phyloP scores from a whole-genome alignment of 257 asterid species.

The Nemophila menziesii region DNA sequence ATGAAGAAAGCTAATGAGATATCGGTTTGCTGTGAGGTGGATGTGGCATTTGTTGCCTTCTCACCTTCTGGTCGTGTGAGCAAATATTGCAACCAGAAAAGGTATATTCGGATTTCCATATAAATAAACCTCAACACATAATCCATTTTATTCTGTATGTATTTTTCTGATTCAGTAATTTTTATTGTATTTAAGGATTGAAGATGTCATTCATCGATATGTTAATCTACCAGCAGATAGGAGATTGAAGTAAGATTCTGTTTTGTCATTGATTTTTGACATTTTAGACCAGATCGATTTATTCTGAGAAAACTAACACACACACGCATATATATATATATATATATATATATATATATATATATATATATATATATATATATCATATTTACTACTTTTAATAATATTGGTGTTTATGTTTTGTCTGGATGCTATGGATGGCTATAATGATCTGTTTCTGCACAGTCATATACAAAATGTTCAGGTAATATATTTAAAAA shows the following conservation, averaged over 20 bases:
- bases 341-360: too few species aligned
- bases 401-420: not conserved
- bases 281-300: too few species aligned
- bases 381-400: not conserved
- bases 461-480: constrained; percentile 30
- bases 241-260: constrained; percentile 25
- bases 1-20: constrained; percentile 42
- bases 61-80: constrained; percentile 49
- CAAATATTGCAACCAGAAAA: constrained; percentile 27
- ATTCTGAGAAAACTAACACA: too few species aligned
- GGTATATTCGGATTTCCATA: constrained; percentile 19
- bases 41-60: constrained; percentile 38
- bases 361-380: too few species aligned
- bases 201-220: constrained; percentile 32
- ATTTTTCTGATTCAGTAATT: not conserved
- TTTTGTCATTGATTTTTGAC: not conserved
- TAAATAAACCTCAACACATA: too few species aligned
- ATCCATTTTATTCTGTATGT: not conserved
- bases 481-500: constrained; percentile 28
- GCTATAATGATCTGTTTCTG: not conserved
- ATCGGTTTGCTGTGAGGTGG: constrained; percentile 29
- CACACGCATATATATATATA: too few species aligned
- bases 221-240: constrained; percentile 30
- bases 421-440: constrained; percentile 1
- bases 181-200: constrained; percentile 27